Percentiles rank a stretch among this genome's conserved stretches.
Evolutionary conservation across 129 eudicot species (phyloP).

Genomic region (Saussurea involucrata): DNA sequence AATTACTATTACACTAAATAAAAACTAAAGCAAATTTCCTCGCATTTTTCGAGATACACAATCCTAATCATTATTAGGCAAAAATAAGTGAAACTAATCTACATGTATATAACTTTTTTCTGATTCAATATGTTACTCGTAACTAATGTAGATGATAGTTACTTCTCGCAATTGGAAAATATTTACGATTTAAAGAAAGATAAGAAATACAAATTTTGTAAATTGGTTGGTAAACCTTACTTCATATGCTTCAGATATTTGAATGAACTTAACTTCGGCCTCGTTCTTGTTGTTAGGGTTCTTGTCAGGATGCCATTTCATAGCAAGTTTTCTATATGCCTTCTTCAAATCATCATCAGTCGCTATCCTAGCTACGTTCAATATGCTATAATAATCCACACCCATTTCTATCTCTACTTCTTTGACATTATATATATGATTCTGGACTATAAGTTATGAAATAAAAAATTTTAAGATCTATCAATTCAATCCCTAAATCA

Average conservation of each 20-base stretch:
- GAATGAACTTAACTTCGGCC: slow-evolving; percentile 89
- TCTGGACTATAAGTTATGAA: not conserved
- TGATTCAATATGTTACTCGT: no score
- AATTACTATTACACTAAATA: not conserved
- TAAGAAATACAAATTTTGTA: not conserved
- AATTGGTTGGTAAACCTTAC: slow-evolving; percentile 25
- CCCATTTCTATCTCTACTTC: not conserved
- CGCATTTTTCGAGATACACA: not conserved
- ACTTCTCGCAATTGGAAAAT: not conserved
- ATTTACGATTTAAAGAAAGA: not conserved
- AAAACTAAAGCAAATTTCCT: not conserved
- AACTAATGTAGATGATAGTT: not conserved
- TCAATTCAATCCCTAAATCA: not conserved
- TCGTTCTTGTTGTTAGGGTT: slow-evolving; percentile 86
- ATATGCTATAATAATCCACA: not conserved
- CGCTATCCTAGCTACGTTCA: not conserved
- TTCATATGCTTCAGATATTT: slow-evolving; percentile 94
- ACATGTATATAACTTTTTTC: no score
- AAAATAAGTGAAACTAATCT: no score
- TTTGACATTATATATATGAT: not conserved
- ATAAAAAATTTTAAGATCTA: not conserved
- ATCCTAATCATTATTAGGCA: no score
- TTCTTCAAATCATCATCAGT: slow-evolving; percentile 25
- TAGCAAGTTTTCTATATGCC: slow-evolving; percentile 81
- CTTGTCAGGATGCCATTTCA: slow-evolving; percentile 93